Conservation (phyloP, 306 rosid species). For the Citrullus amarus region DNA sequence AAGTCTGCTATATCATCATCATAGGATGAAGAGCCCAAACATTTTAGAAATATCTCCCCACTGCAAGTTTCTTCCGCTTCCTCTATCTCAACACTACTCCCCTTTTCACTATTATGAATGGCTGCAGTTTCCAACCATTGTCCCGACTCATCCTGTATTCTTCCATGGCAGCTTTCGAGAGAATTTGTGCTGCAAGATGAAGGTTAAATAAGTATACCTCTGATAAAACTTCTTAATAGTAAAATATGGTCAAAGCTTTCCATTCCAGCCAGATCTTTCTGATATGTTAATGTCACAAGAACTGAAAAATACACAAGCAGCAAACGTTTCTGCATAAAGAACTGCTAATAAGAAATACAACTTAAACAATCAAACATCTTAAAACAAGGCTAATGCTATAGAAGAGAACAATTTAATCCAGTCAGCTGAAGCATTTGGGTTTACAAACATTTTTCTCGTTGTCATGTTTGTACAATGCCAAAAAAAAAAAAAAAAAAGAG, state of each 20-base stretch:
- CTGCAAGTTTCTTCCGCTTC: conserved; percentile 37
- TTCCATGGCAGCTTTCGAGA: conserved; percentile 1
- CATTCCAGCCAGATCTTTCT: neutral
- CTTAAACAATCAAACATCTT: neutral
- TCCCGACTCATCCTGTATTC: conserved; percentile 4
- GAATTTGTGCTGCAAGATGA: conserved; percentile 10
- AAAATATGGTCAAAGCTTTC: neutral
- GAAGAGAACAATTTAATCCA: neutral
- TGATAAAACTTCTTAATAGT: neutral
- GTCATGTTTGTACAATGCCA: neutral
- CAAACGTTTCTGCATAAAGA: neutral
- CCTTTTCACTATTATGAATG: neutral
- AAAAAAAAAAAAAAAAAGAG: neutral
- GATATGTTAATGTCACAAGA: neutral
- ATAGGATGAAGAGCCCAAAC: conserved; percentile 25
- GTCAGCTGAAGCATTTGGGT: neutral
- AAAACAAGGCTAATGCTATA: neutral
- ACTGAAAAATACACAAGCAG: neutral
- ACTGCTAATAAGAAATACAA: neutral
- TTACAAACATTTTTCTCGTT: neutral
- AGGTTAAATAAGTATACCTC: neutral
- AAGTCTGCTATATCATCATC: conserved; percentile 60
- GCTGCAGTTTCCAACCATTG: conserved; percentile 5
- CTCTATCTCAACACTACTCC: conserved; percentile 13
- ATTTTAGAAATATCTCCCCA: conserved; percentile 39